Base-by-base conservation (phyloP, 2,329 filamentous ascomycete genomes). In the Penicillium hordei region DNA sequence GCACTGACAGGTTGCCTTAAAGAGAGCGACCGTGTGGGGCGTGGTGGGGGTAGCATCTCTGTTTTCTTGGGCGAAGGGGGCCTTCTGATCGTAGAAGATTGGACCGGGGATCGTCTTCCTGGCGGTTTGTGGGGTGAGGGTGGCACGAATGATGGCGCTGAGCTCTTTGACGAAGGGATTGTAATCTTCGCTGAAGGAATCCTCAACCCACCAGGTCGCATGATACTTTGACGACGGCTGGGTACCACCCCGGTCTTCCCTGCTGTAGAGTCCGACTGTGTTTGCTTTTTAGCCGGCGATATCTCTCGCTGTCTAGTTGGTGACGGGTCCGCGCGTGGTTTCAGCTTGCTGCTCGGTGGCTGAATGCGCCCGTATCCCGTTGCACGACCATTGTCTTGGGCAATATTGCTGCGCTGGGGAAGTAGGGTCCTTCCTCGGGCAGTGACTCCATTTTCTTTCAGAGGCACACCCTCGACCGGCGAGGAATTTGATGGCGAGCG, bases 21-120 rank as follows among this genome's bases (percentile, higher is more conserved):
- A 13, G 75, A 77, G 8, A 72, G 65, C 3, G 75, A 77, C 50
- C 75, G 68, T 21, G 60, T 59, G 21, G 72, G 68, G 21, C 74
- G 73, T 7, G 70, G 63, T 3, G 70, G 70, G 6, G 74, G 72
- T 34, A 63, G 67, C 70, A 75, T 72, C 19, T 69, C 65, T n/a
- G 67, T 65, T 55, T 71, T 72, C 54, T 68, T 69, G 12, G 68
- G 61, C 8, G 70, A 69, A 10, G 62, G 27, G 6, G 63, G 61
- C 42, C 60, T 54, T 34, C 46, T 60, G 1, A 60, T 40, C 0
- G 46, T 23, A 21, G 64, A 48, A 42, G 55, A 48, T 15, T 60
- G 60, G 10, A 56, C 50, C 9, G 64, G 57, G 5, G 59, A 55
- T 44, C 52, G 62, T 10, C 25, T 38, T 21, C n/a, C 53, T 21